These are phyloP conservation scores for Amyloporia xantha DNA, from an alignment of 768 basidiomycete genomes.

Conservation along the genomic window DNA sequence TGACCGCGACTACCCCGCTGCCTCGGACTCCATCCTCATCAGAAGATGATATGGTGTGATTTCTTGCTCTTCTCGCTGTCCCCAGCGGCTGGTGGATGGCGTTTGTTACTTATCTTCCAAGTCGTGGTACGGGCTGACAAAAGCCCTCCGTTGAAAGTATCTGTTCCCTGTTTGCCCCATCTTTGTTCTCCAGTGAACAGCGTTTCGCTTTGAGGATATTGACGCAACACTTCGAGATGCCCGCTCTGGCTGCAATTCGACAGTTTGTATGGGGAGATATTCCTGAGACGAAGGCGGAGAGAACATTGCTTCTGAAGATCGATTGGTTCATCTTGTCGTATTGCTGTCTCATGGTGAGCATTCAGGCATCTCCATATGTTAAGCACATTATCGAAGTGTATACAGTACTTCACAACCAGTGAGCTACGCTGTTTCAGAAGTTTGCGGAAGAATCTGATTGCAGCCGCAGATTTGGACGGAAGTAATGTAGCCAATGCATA, in stretches of 20 bases:
- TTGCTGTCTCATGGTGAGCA: conserved; percentile 57
- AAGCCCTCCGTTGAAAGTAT: too few species aligned
- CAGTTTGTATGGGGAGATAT: conserved; percentile 31
- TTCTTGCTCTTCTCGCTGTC: too few species aligned
- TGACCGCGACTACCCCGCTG: too few species aligned
- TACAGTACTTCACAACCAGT: conserved; percentile 65
- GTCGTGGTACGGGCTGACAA: too few species aligned
- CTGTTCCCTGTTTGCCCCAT: too few species aligned
- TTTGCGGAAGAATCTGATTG: background rate
- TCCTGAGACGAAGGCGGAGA: conserved; percentile 38
- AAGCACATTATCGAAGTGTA: background rate
- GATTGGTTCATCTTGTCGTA: conserved; percentile 67
- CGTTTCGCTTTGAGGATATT: too few species aligned
- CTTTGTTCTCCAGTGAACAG: too few species aligned
- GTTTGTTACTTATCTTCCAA: too few species aligned
- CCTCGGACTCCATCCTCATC: too few species aligned
- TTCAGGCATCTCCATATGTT: background rate
- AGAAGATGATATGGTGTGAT: too few species aligned
- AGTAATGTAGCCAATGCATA: conserved; percentile 70
- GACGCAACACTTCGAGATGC: too few species aligned
- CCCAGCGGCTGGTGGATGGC: too few species aligned
- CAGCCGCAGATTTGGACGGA: conserved; percentile 49
- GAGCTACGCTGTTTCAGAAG: conserved; percentile 11
- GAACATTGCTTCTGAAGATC: conserved; percentile 47
- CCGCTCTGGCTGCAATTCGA: conserved; percentile 9